A percentile compares a stretch with the other conserved stretches of the same genome.
These are phyloP conservation scores for Lipomyces chichibuensis DNA, from an alignment of 805 yeast species.

Conservation along the genomic window DNA sequence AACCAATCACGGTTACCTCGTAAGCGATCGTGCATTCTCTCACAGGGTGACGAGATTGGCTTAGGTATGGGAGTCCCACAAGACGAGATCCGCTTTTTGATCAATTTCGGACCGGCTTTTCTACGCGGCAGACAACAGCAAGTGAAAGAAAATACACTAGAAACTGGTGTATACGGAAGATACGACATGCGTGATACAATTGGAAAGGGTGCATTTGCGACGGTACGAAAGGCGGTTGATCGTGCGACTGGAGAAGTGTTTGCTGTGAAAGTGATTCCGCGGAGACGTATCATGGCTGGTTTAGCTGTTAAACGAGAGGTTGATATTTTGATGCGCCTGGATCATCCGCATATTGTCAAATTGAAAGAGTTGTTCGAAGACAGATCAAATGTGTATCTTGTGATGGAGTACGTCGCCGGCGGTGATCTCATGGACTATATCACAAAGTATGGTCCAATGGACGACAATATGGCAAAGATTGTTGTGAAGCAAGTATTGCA, in stretches of 20 bases:
- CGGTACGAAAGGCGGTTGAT: constrained; percentile 88
- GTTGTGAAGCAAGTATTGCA: constrained; percentile 80
- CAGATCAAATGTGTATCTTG: constrained; percentile 73
- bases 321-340: constrained; percentile 71
- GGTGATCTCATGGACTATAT: constrained; percentile 98
- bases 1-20: constrained; percentile 74
- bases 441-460: constrained; percentile 81
- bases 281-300: constrained; percentile 73
- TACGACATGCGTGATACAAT: constrained; percentile 82
- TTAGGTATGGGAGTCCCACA: constrained; percentile 83
- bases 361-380: constrained; percentile 87
- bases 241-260: constrained; percentile 80
- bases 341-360: constrained; percentile 74
- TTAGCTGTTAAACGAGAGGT: constrained; percentile 86
- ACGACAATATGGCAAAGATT: constrained; percentile 87
- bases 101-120: constrained; percentile 48
- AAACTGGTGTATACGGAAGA: constrained; percentile 58
- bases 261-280: constrained; percentile 88
- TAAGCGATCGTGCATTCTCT: constrained; percentile 75
- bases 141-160: background rate
- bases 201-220: constrained; percentile 98
- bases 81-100: constrained; percentile 60
- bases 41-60: constrained; percentile 91
- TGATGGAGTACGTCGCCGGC: constrained; percentile 95
- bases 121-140: background rate